Evolutionary conservation across 345 rosid species (phyloP).

Genomic region (Heritiera fomes): DNA sequence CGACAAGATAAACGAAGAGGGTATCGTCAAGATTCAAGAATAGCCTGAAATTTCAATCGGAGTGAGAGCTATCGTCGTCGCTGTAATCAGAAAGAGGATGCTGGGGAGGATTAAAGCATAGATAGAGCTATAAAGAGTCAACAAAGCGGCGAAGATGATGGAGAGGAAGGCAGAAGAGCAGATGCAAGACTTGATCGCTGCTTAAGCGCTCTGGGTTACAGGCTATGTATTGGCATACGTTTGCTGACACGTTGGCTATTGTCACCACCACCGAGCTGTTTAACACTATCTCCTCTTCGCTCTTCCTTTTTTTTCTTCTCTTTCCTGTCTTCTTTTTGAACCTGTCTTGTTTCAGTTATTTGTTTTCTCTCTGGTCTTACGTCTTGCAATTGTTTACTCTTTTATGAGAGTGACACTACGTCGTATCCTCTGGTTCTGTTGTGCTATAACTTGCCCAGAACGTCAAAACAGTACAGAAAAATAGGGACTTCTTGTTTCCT

Average conservation of each 20-base stretch:
- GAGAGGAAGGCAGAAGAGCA: slow-evolving; percentile 68
- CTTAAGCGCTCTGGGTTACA: slow-evolving; percentile 81
- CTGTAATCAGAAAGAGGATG: not conserved
- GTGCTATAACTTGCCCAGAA: too few relatives aligned
- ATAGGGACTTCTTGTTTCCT: too few relatives aligned
- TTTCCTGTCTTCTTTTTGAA: not conserved
- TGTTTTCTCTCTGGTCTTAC: not conserved
- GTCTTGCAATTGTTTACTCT: not conserved
- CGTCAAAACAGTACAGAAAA: too few relatives aligned
- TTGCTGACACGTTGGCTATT: slow-evolving; percentile 66
- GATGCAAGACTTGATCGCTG: slow-evolving; percentile 59
- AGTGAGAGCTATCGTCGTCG: slow-evolving; percentile 18
- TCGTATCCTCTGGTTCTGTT: too few relatives aligned
- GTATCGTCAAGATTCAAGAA: too few relatives aligned
- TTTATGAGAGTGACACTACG: too few relatives aligned
- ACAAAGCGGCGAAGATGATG: slow-evolving; percentile 62
- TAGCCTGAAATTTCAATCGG: slow-evolving; percentile 9
- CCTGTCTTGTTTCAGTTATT: not conserved
- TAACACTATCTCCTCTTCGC: slow-evolving; percentile 52
- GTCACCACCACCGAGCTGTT: slow-evolving; percentile 62
- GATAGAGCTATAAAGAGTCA: slow-evolving; percentile 55
- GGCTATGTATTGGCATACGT: slow-evolving; percentile 76
- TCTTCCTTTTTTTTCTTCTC: too few relatives aligned
- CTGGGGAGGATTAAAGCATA: slow-evolving; percentile 50
- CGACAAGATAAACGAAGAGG: not conserved